phyloP scores from a whole-genome alignment of 2,329 filamentous ascomycete species.

The Nothophoma quercina region DNA sequence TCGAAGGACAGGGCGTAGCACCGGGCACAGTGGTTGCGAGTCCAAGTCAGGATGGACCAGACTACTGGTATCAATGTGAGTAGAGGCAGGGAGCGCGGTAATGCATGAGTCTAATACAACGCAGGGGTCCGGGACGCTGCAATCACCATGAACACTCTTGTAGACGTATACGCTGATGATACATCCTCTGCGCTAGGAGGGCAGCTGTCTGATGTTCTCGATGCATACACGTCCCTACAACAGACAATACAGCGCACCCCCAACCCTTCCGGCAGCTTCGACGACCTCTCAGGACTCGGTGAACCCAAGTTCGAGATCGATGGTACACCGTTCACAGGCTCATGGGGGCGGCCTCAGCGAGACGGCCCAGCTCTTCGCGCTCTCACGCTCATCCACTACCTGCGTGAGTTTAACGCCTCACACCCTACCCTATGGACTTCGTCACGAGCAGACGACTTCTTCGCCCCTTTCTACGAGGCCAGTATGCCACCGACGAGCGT shows the following conservation, averaged over 20 bases:
- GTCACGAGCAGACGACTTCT: constrained; percentile 37
- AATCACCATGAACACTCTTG: constrained; percentile 53
- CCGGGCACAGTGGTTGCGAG: constrained; percentile 54
- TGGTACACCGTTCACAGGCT: constrained; percentile 46
- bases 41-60: constrained; percentile 49
- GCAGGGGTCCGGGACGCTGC: constrained; percentile 55
- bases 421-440: constrained; percentile 48
- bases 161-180: constrained; percentile 49
- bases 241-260: constrained; percentile 49
- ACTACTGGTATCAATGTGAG: constrained; percentile 57
- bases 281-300: constrained; percentile 49
- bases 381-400: constrained; percentile 52
- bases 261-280: constrained; percentile 49
- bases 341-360: constrained; percentile 55
- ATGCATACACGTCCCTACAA: constrained; percentile 46
- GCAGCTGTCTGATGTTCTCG: constrained; percentile 39
- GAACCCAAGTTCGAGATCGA: constrained; percentile 55
- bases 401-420: constrained; percentile 51
- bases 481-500: constrained; percentile 47
- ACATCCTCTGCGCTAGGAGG: constrained; percentile 36
- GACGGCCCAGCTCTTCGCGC: constrained; percentile 55
- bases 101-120: constrained; percentile 8
- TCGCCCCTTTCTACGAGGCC: constrained; percentile 47
- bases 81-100: neutral
- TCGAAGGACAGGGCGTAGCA: constrained; percentile 42